Evolutionary conservation across 768 basidiomycete species (phyloP).

Genomic region (Pleurotus pulmonarius): DNA sequence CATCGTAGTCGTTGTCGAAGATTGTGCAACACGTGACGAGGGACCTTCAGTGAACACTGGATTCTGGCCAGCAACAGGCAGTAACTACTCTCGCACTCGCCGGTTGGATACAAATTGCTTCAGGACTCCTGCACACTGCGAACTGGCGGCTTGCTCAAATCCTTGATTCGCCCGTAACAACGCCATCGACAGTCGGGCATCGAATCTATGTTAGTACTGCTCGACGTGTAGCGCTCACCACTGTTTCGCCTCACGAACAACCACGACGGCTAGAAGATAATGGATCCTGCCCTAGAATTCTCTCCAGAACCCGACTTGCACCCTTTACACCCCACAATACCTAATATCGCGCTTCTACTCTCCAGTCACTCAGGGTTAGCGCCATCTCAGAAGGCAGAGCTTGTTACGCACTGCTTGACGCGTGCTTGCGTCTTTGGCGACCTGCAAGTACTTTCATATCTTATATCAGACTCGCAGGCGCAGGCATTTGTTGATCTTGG

Average conservation of each 20-base stretch:
- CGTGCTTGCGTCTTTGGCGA: conserved; percentile 82
- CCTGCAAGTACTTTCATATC: conserved; percentile 63
- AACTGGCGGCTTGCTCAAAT: neutral
- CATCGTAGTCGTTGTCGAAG: conserved; percentile 28
- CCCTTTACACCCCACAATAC: conserved; percentile 69
- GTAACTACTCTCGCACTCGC: neutral
- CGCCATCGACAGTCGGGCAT: neutral
- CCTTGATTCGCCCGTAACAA: neutral
- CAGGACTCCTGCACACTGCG: too few relatives aligned
- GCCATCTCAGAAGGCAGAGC: conserved; percentile 61
- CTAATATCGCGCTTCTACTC: conserved; percentile 59
- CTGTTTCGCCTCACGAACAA: too few relatives aligned
- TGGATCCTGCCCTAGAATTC: conserved; percentile 40
- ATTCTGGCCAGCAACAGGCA: too few relatives aligned
- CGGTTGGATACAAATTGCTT: too few relatives aligned
- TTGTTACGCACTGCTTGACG: conserved; percentile 69
- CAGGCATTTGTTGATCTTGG: conserved; percentile 66
- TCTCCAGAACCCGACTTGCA: conserved; percentile 77
- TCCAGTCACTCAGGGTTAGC: conserved; percentile 65
- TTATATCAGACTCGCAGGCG: conserved; percentile 65
- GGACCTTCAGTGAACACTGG: too few relatives aligned
- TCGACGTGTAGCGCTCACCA: too few relatives aligned
- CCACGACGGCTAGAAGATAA: neutral
- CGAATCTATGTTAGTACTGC: neutral
- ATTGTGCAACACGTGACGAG: too few relatives aligned